Base-by-base conservation (phyloP, 176 grass and related monocot genomes). In the Puccinellia tenuiflora region DNA sequence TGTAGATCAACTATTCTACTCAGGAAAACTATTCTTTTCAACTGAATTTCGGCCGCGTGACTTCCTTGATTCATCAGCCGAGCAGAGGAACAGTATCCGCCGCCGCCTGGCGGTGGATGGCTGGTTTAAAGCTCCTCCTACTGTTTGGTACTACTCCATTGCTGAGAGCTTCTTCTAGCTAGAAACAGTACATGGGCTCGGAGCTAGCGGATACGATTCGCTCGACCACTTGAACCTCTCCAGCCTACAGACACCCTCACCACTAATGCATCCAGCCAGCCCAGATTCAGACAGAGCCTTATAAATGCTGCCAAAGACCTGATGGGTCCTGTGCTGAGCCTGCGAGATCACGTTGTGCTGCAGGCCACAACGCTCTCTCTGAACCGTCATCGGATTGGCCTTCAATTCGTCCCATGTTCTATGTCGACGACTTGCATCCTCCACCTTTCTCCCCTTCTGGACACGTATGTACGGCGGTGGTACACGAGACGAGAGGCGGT, bases 391-490 rank as follows among this genome's bases (percentile, higher is more conserved):
- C 68, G 48, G 39, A 24, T 20, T 52, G 38, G 70, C 31, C 82
- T 89, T 89, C 33, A 78, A 77, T 77, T 82, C 52, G 14, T 54
- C 63, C 78, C 78, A 85, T 33, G 86, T 84, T 84, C 35, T 45
- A 10, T 88, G 76, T 88, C 81, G 86, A 28, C 86, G 46, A 75
- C 56, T 46, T 64, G 18, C 33, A 34, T 4, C 4, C 33, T 34
- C 33, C 33, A 34, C n/a, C n/a, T n/a, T 34, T 34, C 4, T 34
- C 33, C 33, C 33, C 33, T 34, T 34, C 33, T 4, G 33, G 33
- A 34, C 26, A 21, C 9, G 71, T 37, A 60, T 3, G 30, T 7
- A 24, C 8, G 65, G 22, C 9, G 40, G 24, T 28, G 42, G 24
- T 29, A 8, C 0, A 5, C 4, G 45, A 8, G 20, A 5, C 4